phyloP scores from a whole-genome alignment of 495 filamentous ascomycete genomes.

The Aspergillus incahuasiensis region DNA sequence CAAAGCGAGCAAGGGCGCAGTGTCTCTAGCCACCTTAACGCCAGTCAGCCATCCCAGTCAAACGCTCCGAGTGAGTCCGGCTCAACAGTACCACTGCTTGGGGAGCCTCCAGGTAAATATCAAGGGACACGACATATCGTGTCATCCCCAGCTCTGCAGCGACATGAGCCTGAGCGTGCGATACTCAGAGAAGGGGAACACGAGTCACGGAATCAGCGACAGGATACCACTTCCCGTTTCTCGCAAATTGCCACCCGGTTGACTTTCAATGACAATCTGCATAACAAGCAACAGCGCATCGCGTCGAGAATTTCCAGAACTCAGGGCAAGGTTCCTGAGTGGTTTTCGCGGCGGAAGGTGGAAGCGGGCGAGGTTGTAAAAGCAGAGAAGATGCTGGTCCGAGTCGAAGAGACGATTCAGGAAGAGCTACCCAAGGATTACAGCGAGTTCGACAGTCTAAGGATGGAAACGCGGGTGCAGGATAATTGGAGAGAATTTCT shows the following conservation, averaged over 20 bases:
- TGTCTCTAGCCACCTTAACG: conserved; percentile 16
- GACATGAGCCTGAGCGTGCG: conserved; percentile 34
- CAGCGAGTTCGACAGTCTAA: conserved; percentile 60
- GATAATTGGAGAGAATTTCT: conserved; percentile 72
- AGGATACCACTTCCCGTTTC: conserved; percentile 15
- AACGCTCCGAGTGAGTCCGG: conserved; percentile 32
- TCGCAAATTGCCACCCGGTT: conserved; percentile 34
- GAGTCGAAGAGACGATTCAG: conserved; percentile 54
- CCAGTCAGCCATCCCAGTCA: conserved; percentile 20
- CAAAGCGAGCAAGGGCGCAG: conserved; percentile 16
- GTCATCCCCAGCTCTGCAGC: conserved; percentile 24
- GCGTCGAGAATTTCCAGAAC: conserved; percentile 34
- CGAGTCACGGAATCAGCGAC: not conserved
- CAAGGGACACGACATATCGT: conserved; percentile 22
- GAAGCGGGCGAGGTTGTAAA: conserved; percentile 65
- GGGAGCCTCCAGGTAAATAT: conserved; percentile 17
- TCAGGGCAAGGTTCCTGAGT: conserved; percentile 36
- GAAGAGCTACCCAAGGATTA: conserved; percentile 57
- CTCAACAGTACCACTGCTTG: conserved; percentile 37
- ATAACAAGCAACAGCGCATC: conserved; percentile 35
- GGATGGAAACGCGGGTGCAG: conserved; percentile 53
- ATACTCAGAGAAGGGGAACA: conserved; percentile 10
- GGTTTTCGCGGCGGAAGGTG: conserved; percentile 35
- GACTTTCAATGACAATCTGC: conserved; percentile 44
- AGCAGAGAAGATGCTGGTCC: conserved; percentile 70